These are phyloP conservation scores for Knoxdaviesia capensis DNA, from an alignment of 2,329 filamentous ascomycete species.

Conservation along the genomic window DNA sequence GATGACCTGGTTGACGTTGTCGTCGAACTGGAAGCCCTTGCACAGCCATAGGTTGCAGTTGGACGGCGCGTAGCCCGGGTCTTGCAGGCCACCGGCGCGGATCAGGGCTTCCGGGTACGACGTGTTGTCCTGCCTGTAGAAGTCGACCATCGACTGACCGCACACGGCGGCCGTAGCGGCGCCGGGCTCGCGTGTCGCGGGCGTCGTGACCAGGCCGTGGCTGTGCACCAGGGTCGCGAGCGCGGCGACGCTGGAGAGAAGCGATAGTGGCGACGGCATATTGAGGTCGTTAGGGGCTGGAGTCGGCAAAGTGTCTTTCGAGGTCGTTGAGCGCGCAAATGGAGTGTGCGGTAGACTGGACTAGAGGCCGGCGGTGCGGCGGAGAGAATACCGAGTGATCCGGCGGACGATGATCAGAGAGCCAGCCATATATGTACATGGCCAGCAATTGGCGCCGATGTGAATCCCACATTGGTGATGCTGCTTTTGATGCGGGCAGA, in stretches of 20 bases:
- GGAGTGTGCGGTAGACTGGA: too few relatives aligned
- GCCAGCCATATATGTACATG: too few relatives aligned
- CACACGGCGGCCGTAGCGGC: slow-evolving; percentile 22
- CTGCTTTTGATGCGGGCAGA: too few relatives aligned
- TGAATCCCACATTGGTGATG: too few relatives aligned
- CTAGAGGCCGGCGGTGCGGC: too few relatives aligned
- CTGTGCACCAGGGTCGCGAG: slow-evolving; percentile 12
- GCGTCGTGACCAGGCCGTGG: slow-evolving; percentile 22
- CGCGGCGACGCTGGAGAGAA: neutral
- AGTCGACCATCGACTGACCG: slow-evolving; percentile 15
- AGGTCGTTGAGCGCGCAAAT: too few relatives aligned
- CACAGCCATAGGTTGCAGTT: slow-evolving; percentile 17
- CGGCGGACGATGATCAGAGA: too few relatives aligned
- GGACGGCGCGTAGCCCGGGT: slow-evolving; percentile 8
- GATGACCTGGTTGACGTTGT: slow-evolving; percentile 22
- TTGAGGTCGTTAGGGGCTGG: too few relatives aligned
- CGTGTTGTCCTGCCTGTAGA: slow-evolving; percentile 13
- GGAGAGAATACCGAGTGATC: too few relatives aligned
- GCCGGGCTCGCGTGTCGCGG: slow-evolving; percentile 19
- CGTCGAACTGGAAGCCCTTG: slow-evolving; percentile 23
- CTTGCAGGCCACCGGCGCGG: slow-evolving; percentile 8
- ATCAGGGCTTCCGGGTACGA: slow-evolving; percentile 14
- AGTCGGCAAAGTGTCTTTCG: too few relatives aligned
- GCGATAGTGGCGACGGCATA: too few relatives aligned
- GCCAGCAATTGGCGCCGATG: too few relatives aligned